Evolutionary conservation across 2,329 filamentous ascomycete genomes (phyloP).

Genomic region (Fusarium kyushuense): DNA sequence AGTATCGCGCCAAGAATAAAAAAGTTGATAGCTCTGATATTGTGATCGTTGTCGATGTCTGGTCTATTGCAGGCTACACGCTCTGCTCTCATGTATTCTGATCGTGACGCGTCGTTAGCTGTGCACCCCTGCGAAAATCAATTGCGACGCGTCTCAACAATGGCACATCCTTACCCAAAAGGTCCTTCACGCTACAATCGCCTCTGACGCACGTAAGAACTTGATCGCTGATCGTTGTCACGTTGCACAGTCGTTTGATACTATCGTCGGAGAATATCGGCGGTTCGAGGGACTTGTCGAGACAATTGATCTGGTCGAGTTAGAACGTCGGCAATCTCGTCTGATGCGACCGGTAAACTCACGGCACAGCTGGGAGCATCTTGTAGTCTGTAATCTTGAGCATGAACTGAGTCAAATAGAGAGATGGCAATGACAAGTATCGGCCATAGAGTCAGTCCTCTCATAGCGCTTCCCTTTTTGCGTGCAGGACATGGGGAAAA

Average conservation of each 20-base stretch:
- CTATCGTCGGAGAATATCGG: not conserved
- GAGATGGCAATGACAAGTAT: not conserved
- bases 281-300: not conserved
- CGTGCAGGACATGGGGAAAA: not conserved
- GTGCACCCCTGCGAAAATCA: not conserved
- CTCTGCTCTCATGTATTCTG: not conserved
- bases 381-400: not conserved
- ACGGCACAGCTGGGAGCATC: not conserved
- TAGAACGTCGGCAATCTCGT: not conserved
- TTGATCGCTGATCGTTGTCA: not conserved
- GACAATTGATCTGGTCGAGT: not conserved
- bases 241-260: not conserved
- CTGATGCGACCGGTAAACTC: not conserved
- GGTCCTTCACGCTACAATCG: not conserved
- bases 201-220: not conserved
- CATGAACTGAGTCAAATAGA: not conserved
- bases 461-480: not conserved
- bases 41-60: conserved; percentile 2
- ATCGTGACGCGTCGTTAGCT: not conserved
- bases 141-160: not conserved
- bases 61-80: not conserved
- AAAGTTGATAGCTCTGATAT: not conserved
- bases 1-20: not conserved
- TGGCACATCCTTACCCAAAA: not conserved
- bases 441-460: not conserved